These are phyloP conservation scores for Flagelloscypha sp. DNA, from an alignment of 768 basidiomycete genomes.

Conservation along the genomic window DNA sequence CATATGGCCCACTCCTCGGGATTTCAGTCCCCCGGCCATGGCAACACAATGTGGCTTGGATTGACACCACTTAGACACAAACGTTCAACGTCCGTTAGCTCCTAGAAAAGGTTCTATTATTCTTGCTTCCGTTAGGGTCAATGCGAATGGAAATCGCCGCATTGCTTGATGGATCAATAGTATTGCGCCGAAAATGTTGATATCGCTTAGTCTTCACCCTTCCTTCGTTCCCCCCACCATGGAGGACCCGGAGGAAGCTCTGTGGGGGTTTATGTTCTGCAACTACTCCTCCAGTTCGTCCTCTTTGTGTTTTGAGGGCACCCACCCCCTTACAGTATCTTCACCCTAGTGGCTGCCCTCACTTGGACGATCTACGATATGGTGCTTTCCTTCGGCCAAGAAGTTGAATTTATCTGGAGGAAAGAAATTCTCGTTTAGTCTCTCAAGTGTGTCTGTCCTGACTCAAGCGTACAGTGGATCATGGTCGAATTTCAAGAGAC, in stretches of 20 bases:
- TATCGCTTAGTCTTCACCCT: no score
- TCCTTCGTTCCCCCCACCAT: no score
- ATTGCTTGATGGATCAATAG: no score
- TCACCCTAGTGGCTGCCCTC: conserved; percentile 15
- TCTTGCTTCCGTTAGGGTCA: no score
- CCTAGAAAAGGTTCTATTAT: no score
- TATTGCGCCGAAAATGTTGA: no score
- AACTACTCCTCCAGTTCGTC: conserved; percentile 19
- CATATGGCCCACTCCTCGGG: no score
- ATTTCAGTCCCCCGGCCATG: no score
- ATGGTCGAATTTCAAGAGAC: conserved; percentile 15
- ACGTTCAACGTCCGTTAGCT: no score
- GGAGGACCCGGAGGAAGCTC: conserved; percentile 6
- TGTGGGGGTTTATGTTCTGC: conserved; percentile 15
- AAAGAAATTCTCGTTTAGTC: conserved; percentile 2
- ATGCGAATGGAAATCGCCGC: no score
- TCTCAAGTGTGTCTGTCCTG: not conserved
- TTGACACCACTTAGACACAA: no score
- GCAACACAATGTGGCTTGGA: no score
- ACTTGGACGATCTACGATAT: conserved; percentile 17
- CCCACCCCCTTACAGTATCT: not conserved
- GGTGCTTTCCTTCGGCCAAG: conserved; percentile 7
- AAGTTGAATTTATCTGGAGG: conserved; percentile 18
- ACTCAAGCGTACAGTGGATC: conserved; percentile 11
- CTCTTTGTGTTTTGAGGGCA: not conserved